A percentile compares a stretch with the other conserved stretches of the same genome.
phyloP scores from a whole-genome alignment of 2,329 filamentous ascomycete genomes.

The Fusarium sp. region DNA sequence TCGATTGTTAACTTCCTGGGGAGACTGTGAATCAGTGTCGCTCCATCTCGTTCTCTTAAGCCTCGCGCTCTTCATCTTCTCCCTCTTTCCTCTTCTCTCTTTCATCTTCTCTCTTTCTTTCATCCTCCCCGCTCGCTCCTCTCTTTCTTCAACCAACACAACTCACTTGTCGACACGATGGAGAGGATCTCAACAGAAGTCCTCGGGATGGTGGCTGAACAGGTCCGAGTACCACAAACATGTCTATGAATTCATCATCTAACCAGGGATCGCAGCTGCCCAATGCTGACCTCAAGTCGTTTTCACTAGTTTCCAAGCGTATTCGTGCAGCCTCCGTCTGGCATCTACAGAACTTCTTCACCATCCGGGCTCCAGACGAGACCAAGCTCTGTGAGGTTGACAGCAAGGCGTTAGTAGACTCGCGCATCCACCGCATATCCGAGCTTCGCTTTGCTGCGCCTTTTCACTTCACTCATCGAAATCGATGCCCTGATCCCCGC shows the following conservation, averaged over 20 bases:
- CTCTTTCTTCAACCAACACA: background rate
- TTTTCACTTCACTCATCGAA: too few species aligned
- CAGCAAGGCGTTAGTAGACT: too few species aligned
- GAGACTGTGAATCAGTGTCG: background rate
- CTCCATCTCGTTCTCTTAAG: background rate
- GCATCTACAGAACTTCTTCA: too few species aligned
- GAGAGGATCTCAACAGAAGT: background rate
- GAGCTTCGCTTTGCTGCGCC: background rate
- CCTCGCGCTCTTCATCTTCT: background rate
- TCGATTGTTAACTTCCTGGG: background rate
- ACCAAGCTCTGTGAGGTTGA: too few species aligned
- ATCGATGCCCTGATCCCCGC: too few species aligned
- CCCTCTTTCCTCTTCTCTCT: background rate
- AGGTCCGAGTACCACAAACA: background rate
- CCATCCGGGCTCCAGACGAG: too few species aligned
- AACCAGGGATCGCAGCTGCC: background rate
- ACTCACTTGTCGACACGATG: background rate
- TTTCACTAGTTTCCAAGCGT: background rate
- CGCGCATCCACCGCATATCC: background rate
- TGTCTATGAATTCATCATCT: background rate
- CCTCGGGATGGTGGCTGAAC: background rate
- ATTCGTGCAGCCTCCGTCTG: too few species aligned
- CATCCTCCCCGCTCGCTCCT: too few species aligned
- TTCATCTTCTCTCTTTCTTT: background rate
- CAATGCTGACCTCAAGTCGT: background rate